Conservation (phyloP, 2,329 filamentous ascomycete species). For the Biscogniauxia marginata region DNA sequence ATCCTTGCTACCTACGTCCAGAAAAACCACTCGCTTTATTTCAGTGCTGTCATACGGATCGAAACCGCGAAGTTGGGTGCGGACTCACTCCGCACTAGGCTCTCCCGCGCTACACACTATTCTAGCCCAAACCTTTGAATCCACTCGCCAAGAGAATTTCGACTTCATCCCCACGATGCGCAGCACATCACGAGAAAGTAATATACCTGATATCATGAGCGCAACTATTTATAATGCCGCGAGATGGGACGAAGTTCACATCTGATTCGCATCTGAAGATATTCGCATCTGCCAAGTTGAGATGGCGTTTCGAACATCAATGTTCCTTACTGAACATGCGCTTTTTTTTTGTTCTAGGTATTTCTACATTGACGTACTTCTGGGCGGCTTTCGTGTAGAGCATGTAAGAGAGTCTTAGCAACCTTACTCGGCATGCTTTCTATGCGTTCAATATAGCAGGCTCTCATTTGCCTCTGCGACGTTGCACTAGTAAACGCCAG, state of each 20-base stretch:
- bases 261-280: background rate
- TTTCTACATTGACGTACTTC: background rate
- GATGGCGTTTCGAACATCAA: background rate
- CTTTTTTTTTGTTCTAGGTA: no score
- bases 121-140: no score
- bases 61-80: background rate
- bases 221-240: no score
- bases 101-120: background rate
- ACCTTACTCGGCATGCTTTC: background rate
- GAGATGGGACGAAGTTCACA: background rate
- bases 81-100: background rate
- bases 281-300: background rate
- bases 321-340: background rate
- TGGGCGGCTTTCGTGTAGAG: background rate
- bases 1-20: background rate
- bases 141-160: background rate
- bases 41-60: background rate
- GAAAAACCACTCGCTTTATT: background rate
- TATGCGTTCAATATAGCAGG: no score
- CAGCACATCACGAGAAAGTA: background rate
- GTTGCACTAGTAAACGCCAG: background rate
- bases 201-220: background rate
- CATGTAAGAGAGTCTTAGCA: background rate
- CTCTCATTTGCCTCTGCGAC: background rate
- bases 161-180: background rate